Base-by-base conservation (phyloP, 306 rosid species). In the Phaseolus lunatus region DNA sequence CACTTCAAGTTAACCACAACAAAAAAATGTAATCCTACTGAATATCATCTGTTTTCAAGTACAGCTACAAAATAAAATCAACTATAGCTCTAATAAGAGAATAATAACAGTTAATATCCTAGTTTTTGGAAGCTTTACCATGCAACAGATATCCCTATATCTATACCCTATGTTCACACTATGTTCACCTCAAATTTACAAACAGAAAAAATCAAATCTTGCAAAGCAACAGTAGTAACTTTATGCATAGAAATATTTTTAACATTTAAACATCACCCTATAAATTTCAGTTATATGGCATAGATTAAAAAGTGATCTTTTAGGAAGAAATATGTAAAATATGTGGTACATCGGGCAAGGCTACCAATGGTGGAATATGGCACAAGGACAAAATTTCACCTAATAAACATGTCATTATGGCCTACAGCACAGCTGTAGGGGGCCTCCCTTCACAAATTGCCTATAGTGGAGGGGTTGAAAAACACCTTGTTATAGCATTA, bases 1-100 rank as follows among this genome's bases (percentile, higher is more conserved):
- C 71, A 63, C 67, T 54, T 19, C 77, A 70, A 61, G 57, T 29
- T n/a, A 37, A 58, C 47, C 7, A 26, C 66, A 43, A 67, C 15
- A 57, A 44, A 10, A n/a, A 49, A 29, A 45, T 7, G 3, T 63
- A 20, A 20, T 64, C 45, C 75, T 54, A 10, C 16, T 73, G 31
- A 2, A 73, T 64, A 54, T 54, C 57, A 22, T 58, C 57, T 22
- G 8, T 5, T 64, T 53, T 53, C 58, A 72, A 64, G 56, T 43
- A 80, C 12, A 18, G 61, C 26, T 23, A 39, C 73, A 70, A 47
- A 62, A 61, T 3, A 37, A 33, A 41, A 59, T 22, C 47, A n/a
- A 50, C 18, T 26, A 48, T 31, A 29, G 63, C 64, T 47, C 23
- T 41, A 15, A 26, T 2, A 56, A 57, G 39, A 35, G 16, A 70